A percentile compares a stretch with the other conserved stretches of the same genome.
Conservation (phyloP, 768 basidiomycete species). For the Amanita phalloides region DNA sequence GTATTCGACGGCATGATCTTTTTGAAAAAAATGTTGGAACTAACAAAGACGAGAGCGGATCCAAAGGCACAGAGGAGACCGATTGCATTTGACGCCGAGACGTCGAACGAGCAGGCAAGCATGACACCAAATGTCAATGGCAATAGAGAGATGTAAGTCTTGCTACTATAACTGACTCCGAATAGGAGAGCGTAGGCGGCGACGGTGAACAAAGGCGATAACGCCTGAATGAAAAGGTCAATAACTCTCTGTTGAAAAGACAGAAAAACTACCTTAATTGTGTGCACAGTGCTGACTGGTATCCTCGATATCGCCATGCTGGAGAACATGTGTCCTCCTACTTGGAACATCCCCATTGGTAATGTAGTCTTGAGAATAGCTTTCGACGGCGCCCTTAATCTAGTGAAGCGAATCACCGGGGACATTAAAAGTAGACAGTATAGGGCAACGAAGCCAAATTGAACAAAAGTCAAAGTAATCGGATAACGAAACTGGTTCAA, state of each 20-base stretch:
- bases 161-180: slow-evolving; percentile 83
- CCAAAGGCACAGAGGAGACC: slow-evolving; percentile 96
- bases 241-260: background rate
- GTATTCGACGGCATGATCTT: slow-evolving; percentile 81
- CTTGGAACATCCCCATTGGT: slow-evolving; percentile 97
- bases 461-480: slow-evolving; percentile 93
- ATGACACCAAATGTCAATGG: slow-evolving; percentile 95
- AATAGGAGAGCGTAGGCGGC: slow-evolving; percentile 91
- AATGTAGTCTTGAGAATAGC: slow-evolving; percentile 71
- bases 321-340: slow-evolving; percentile 95
- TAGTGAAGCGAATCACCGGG: slow-evolving; percentile 56
- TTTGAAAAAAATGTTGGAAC: slow-evolving; percentile 98
- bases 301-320: slow-evolving; percentile 96
- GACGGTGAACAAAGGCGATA: slow-evolving; percentile 96
- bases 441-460: slow-evolving; percentile 88
- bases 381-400: slow-evolving; percentile 57
- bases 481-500: slow-evolving; percentile 90
- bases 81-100: slow-evolving; percentile 74
- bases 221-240: slow-evolving; percentile 43
- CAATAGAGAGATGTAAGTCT: slow-evolving; percentile 89
- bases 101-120: slow-evolving; percentile 91
- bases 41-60: slow-evolving; percentile 93
- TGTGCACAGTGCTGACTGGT: slow-evolving; percentile 96
- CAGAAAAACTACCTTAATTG: slow-evolving; percentile 74
- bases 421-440: slow-evolving; percentile 84